Conservation (phyloP, 257 asterid species). For the Sherardia arvensis region DNA sequence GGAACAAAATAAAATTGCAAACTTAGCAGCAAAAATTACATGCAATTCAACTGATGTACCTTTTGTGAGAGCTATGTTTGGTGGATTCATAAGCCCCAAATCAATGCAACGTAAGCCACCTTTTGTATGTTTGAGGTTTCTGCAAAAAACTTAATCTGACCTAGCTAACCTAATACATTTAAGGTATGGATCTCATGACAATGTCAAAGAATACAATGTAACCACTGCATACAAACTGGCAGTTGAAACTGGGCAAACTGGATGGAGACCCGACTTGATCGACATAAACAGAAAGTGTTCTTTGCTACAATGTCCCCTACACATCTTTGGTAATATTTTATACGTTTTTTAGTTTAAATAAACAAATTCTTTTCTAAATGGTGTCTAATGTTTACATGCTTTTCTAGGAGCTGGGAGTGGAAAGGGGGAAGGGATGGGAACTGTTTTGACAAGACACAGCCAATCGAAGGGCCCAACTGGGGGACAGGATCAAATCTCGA, state of each 20-base stretch:
- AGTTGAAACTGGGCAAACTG: slow-evolving; percentile 67
- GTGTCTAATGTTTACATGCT: slow-evolving; percentile 40
- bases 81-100: slow-evolving; percentile 91
- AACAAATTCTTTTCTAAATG: neutral
- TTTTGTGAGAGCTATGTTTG: slow-evolving; percentile 86
- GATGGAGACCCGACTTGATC: slow-evolving; percentile 50
- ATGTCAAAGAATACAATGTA: slow-evolving; percentile 49
- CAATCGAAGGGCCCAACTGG: slow-evolving; percentile 54
- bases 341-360: no score
- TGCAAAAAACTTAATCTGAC: no score
- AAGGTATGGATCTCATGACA: slow-evolving; percentile 51
- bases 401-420: no score
- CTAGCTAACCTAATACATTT: no score
- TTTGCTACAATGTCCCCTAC: no score
- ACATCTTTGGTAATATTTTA: slow-evolving; percentile 48
- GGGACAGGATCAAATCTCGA: slow-evolving; percentile 77
- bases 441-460: slow-evolving; percentile 65
- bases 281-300: slow-evolving; percentile 34
- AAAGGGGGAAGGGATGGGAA: slow-evolving; percentile 64
- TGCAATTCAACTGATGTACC: no score
- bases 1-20: no score
- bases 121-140: neutral
- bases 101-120: no score
- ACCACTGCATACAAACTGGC: slow-evolving; percentile 74
- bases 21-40: no score